phyloP scores from a whole-genome alignment of 2,329 filamentous ascomycete genomes.

The Gliomastix tumulicola region DNA sequence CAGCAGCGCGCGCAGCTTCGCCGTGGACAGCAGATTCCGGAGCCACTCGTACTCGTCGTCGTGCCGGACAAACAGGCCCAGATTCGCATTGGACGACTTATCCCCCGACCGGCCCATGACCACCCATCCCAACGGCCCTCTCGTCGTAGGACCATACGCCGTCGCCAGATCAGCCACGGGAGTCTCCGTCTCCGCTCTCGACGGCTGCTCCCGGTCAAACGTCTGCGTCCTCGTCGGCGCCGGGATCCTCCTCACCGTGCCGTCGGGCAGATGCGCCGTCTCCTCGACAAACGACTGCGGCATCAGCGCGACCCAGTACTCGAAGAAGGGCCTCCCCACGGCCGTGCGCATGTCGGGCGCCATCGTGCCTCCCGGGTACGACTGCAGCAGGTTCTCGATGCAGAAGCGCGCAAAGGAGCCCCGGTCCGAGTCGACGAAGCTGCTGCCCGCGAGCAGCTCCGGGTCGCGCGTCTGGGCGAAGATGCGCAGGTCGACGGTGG shows the following conservation, averaged over 20 bases:
- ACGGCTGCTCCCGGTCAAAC: slow-evolving; percentile 9
- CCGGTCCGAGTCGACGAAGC: slow-evolving; percentile 26
- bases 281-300: slow-evolving; percentile 12
- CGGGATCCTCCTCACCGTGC: slow-evolving; percentile 8
- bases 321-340: slow-evolving; percentile 17
- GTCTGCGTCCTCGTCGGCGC: slow-evolving; percentile 9
- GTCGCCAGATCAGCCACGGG: slow-evolving; percentile 9
- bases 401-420: slow-evolving; percentile 11
- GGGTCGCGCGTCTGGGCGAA: slow-evolving; percentile 33
- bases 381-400: slow-evolving; percentile 21
- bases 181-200: slow-evolving; percentile 9
- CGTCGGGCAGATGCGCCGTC: slow-evolving; percentile 7
- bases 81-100: slow-evolving; percentile 31
- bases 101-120: slow-evolving; percentile 23
- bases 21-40: slow-evolving; percentile 27
- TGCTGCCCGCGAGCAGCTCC: slow-evolving; percentile 29
- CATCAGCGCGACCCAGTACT: slow-evolving; percentile 15
- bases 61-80: slow-evolving; percentile 33
- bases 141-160: slow-evolving; percentile 12
- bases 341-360: slow-evolving; percentile 27
- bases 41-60: slow-evolving; percentile 37
- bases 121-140: slow-evolving; percentile 16
- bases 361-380: slow-evolving; percentile 33
- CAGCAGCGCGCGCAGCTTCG: slow-evolving; percentile 24
- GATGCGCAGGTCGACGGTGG: slow-evolving; percentile 37